phyloP scores from a whole-genome alignment of 176 grass and related monocot species.

The Carex kokanica region DNA sequence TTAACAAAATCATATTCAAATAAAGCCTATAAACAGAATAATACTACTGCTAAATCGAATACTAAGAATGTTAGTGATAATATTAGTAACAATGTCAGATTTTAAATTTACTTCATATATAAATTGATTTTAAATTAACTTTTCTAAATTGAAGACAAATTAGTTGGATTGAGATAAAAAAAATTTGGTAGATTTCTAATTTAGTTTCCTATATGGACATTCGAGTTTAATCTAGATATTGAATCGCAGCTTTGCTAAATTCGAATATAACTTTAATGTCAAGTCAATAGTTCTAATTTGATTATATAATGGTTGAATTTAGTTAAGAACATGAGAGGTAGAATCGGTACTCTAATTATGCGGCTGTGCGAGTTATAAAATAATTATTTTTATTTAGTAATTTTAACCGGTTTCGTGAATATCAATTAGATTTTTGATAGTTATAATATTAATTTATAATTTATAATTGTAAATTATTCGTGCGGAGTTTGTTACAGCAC shows the following conservation, averaged over 20 bases:
- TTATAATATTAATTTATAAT: neutral
- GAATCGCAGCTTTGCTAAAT: neutral
- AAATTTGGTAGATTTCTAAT: neutral
- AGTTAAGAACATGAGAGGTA: neutral
- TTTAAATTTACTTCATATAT: neutral
- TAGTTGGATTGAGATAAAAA: neutral
- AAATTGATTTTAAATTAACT: neutral
- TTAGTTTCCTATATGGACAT: neutral
- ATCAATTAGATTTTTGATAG: neutral
- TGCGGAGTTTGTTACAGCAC: neutral
- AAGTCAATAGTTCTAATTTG: neutral
- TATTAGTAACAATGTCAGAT: neutral
- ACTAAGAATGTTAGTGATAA: no score
- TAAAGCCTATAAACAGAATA: neutral
- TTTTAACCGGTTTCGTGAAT: neutral
- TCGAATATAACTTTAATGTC: neutral
- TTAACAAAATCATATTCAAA: neutral
- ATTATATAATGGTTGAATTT: neutral
- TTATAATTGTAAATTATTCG: neutral
- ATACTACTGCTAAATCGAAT: neutral
- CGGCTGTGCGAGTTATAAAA: neutral
- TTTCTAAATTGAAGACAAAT: neutral
- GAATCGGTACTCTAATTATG: neutral
- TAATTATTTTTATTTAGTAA: neutral
- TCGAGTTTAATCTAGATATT: neutral